Base-by-base conservation (phyloP, 495 filamentous ascomycete genomes). In the Penicillium paradoxum region DNA sequence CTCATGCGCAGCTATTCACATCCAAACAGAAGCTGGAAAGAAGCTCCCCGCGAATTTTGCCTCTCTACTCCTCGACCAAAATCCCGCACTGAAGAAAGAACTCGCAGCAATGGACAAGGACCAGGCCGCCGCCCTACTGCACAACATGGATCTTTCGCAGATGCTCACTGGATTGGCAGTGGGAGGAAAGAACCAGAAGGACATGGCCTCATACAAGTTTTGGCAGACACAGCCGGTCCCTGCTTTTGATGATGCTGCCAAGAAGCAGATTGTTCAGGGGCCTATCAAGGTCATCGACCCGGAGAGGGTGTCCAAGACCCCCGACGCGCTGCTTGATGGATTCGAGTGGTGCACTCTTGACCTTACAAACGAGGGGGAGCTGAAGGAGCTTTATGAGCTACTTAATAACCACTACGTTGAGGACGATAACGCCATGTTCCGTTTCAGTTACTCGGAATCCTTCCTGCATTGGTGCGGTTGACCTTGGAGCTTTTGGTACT, bases 211-310 rank as follows among this genome's bases (percentile, higher is more conserved):
- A 27, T 96, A 97, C 78, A 96, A 95, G 70, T 98, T 98, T 71
- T 98, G 93, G 93, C 83, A 88, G 65, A 97, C 93, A 30, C 93
- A 98, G 67, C 93, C 93, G 0, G 93, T 98, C 27, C 88, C 89
- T 9, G 83, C 84, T 50, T 96, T 97, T 57, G 85, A 82, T 63
- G 74, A 83, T 11, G 57, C 70, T 44, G 45, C 60, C 40, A 64
- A 62, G 48, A 63, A 71, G 39, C 59, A 67, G 27, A 57, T 72
- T 39, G 57, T 68, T 19, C 83, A 87, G 44, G 84, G 84, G 0
- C 78, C 81, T 1, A 87, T 87, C 63, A 82, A 84, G 69, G 73
- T 73, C 9, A 88, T 91, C 59, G 83, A 89, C 55, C 80, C 87
- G 2, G 86, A 87, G 49, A 79, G 84, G 52, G 86, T 95, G 14